A percentile compares a stretch with the other conserved stretches of the same genome.
Evolutionary conservation across 108 stramenopile species (phyloP).

Genomic region (Poteriospumella lacustris): DNA sequence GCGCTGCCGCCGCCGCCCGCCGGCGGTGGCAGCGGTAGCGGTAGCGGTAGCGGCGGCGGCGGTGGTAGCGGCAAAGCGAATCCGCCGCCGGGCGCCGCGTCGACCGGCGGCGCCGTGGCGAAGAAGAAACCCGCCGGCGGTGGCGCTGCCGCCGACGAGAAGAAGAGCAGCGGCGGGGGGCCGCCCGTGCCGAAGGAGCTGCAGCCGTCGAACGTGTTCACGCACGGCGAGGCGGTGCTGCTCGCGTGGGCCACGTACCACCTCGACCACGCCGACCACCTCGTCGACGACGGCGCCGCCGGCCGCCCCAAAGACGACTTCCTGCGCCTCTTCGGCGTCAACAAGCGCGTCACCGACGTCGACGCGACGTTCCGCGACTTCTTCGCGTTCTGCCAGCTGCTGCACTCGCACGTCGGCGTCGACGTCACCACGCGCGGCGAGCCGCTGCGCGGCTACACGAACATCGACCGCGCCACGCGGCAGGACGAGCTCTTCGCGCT

Average conservation of each 20-base stretch:
- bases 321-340: background rate
- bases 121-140: too few relatives aligned
- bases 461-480: conserved; percentile 26
- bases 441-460: conserved; percentile 37
- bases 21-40: background rate
- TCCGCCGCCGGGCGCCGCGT: too few relatives aligned
- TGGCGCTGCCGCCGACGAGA: background rate
- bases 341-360: conserved; percentile 37
- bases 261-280: background rate
- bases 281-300: conserved; percentile 13
- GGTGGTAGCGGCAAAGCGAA: background rate
- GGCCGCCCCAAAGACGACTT: background rate
- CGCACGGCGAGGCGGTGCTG: background rate
- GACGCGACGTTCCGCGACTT: conserved; percentile 31
- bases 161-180: background rate
- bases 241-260: conserved; percentile 16
- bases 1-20: background rate
- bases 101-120: too few relatives aligned
- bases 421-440: conserved; percentile 24
- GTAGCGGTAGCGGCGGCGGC: background rate
- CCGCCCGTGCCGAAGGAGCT: background rate
- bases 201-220: conserved; percentile 11
- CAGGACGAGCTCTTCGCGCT: conserved; percentile 26
- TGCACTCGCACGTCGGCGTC: conserved; percentile 44
- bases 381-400: conserved; percentile 34